A percentile compares a stretch with the other conserved stretches of the same genome.
Conservation (phyloP, 306 rosid species). For the Morella rubra region DNA sequence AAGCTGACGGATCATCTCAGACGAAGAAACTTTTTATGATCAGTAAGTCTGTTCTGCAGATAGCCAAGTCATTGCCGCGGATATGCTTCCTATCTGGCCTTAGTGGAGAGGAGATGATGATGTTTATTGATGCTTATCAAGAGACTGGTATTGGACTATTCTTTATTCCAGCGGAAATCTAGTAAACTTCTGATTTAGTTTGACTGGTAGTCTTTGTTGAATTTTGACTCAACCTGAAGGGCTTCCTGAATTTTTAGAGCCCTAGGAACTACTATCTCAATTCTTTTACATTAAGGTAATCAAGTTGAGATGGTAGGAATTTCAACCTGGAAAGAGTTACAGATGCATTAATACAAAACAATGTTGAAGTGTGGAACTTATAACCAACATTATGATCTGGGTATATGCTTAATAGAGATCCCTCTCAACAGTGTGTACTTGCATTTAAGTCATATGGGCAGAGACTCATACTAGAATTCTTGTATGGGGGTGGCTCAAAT, state of each 20-base stretch:
- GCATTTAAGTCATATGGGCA: not conserved
- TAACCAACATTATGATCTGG: not conserved
- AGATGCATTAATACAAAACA: not conserved
- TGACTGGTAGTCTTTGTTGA: not conserved
- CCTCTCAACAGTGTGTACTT: not conserved
- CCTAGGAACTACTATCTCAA: not conserved
- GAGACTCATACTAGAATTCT: not conserved
- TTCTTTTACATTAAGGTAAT: not conserved
- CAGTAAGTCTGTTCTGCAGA: slow-evolving; percentile 45
- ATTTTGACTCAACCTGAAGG: not conserved
- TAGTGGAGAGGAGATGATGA: slow-evolving; percentile 94
- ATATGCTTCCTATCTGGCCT: slow-evolving; percentile 94
- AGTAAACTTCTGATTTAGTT: not conserved
- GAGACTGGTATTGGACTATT: slow-evolving; percentile 58
- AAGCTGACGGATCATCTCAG: not conserved
- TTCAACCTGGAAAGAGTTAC: not conserved
- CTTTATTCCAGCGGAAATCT: not conserved
- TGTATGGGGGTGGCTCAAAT: not conserved
- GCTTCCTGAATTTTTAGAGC: slow-evolving; percentile 3
- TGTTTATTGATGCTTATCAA: slow-evolving; percentile 88
- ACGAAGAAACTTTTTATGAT: not conserved
- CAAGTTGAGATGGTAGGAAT: not conserved
- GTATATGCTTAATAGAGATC: not conserved
- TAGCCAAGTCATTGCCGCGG: slow-evolving; percentile 74
- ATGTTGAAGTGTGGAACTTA: not conserved